A percentile compares a stretch with the other conserved stretches of the same genome.
phyloP scores from a whole-genome alignment of 2,329 filamentous ascomycete genomes.

The Paracoccidioides brasiliensis region DNA sequence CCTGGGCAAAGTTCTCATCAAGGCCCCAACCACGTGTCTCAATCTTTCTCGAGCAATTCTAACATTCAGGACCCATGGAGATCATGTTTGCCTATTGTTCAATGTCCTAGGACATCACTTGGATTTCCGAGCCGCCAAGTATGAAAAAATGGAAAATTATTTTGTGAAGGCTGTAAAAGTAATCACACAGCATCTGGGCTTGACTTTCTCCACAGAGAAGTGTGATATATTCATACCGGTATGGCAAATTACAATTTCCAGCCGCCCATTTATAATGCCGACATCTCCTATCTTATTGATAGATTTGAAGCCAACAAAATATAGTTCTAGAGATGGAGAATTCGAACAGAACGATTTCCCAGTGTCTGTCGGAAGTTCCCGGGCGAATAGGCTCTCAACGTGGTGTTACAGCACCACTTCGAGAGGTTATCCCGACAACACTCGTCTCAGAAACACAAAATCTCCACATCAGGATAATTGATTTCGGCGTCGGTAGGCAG shows the following conservation, averaged over 20 bases:
- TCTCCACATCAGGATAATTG: slow-evolving; percentile 13
- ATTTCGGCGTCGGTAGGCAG: slow-evolving; percentile 14
- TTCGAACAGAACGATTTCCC: slow-evolving; percentile 9
- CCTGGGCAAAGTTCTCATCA: slow-evolving; percentile 11
- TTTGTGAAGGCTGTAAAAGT: slow-evolving; percentile 12
- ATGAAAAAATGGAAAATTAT: slow-evolving; percentile 13
- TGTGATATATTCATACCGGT: slow-evolving; percentile 19
- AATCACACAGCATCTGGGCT: slow-evolving; percentile 16
- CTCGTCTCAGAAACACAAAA: slow-evolving; percentile 12
- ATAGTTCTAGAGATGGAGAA: slow-evolving; percentile 15
- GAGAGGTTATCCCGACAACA: slow-evolving; percentile 16
- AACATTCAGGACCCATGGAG: slow-evolving; percentile 17
- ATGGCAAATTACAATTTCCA: slow-evolving; percentile 4
- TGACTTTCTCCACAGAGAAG: slow-evolving; percentile 17
- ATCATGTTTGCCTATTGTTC: slow-evolving; percentile 19
- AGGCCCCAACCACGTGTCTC: slow-evolving; percentile 12
- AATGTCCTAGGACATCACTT: slow-evolving; percentile 17
- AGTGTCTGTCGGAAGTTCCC: slow-evolving; percentile 13
- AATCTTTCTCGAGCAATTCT: slow-evolving; percentile 16
- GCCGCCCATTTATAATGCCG: not conserved
- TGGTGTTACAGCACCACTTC: slow-evolving; percentile 10
- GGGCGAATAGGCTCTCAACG: slow-evolving; percentile 4
- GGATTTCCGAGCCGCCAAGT: slow-evolving; percentile 13
- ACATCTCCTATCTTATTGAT: slow-evolving; percentile 3
- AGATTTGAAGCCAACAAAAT: slow-evolving; percentile 18